Percentiles rank a stretch among this genome's conserved stretches.
phyloP scores from a whole-genome alignment of 352 stramenopile genomes.

The Globisporangium cederbergense region DNA sequence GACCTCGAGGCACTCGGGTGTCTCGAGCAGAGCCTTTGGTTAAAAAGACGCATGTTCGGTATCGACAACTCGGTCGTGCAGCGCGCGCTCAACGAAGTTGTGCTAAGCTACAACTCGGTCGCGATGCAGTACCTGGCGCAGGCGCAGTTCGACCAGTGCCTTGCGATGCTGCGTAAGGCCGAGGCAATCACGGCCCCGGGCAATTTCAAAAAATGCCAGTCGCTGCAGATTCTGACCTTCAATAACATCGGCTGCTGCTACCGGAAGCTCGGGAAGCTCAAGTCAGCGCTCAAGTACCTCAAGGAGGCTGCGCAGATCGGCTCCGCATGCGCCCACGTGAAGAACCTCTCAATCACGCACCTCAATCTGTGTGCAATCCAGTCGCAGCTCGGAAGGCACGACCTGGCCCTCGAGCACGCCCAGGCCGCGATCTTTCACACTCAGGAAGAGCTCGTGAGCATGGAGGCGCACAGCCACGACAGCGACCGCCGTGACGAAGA shows the following conservation, averaged over 20 bases:
- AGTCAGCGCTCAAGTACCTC: slow-evolving; percentile 72
- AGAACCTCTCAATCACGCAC: slow-evolving; percentile 79
- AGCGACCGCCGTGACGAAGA: slow-evolving; percentile 13
- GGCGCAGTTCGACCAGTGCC: slow-evolving; percentile 58
- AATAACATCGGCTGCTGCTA: slow-evolving; percentile 85
- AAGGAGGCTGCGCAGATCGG: slow-evolving; percentile 69
- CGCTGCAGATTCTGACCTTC: slow-evolving; percentile 78
- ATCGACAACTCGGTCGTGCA: slow-evolving; percentile 53
- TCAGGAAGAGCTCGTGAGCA: slow-evolving; percentile 69
- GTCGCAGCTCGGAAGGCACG: slow-evolving; percentile 67
- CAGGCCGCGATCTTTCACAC: slow-evolving; percentile 81
- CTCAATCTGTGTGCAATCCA: slow-evolving; percentile 81
- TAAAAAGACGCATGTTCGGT: slow-evolving; percentile 77
- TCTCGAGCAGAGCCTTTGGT: slow-evolving; percentile 69
- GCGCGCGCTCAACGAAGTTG: slow-evolving; percentile 52
- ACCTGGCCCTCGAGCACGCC: slow-evolving; percentile 66
- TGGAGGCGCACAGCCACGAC: slow-evolving; percentile 25
- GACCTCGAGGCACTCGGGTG: slow-evolving; percentile 70
- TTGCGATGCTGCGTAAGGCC: slow-evolving; percentile 69
- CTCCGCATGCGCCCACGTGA: slow-evolving; percentile 43
- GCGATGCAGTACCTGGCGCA: slow-evolving; percentile 67
- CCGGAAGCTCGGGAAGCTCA: slow-evolving; percentile 69
- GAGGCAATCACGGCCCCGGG: slow-evolving; percentile 61
- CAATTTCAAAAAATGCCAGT: slow-evolving; percentile 62
- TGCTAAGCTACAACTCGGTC: slow-evolving; percentile 71